Evolutionary conservation across 768 basidiomycete species (phyloP).

Genomic region (Tephrocybe sp.): DNA sequence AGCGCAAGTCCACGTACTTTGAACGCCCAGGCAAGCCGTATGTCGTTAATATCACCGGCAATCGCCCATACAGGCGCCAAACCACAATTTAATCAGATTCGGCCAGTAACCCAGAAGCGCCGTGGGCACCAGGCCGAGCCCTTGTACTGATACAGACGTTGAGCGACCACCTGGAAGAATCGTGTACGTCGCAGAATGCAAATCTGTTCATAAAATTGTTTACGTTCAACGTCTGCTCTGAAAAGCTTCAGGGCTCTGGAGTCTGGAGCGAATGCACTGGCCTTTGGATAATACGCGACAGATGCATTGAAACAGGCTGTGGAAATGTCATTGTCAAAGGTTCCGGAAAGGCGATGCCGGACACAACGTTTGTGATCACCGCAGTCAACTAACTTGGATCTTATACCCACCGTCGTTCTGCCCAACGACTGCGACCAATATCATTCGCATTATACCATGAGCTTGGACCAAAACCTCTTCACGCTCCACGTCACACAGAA

Average conservation of each 20-base stretch:
- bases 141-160: too few species aligned
- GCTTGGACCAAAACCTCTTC: slow-evolving; percentile 83
- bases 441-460: slow-evolving; percentile 45
- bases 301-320: neutral
- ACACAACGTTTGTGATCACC: slow-evolving; percentile 9
- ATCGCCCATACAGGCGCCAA: too few species aligned
- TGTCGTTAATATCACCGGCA: too few species aligned
- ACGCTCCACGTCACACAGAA: slow-evolving; percentile 66
- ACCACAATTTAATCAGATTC: too few species aligned
- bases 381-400: slow-evolving; percentile 6
- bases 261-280: neutral
- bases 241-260: neutral
- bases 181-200: too few species aligned
- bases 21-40: too few species aligned
- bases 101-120: too few species aligned
- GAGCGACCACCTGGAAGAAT: too few species aligned
- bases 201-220: too few species aligned
- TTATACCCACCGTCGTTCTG: neutral
- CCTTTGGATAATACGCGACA: neutral
- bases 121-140: too few species aligned
- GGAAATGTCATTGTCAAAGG: slow-evolving; percentile 3
- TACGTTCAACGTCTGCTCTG: neutral
- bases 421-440: slow-evolving; percentile 3
- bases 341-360: slow-evolving; percentile 5
- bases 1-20: too few species aligned